Evolutionary conservation across 2,329 filamentous ascomycete genomes (phyloP).

Genomic region (Diaporthe sp.): DNA sequence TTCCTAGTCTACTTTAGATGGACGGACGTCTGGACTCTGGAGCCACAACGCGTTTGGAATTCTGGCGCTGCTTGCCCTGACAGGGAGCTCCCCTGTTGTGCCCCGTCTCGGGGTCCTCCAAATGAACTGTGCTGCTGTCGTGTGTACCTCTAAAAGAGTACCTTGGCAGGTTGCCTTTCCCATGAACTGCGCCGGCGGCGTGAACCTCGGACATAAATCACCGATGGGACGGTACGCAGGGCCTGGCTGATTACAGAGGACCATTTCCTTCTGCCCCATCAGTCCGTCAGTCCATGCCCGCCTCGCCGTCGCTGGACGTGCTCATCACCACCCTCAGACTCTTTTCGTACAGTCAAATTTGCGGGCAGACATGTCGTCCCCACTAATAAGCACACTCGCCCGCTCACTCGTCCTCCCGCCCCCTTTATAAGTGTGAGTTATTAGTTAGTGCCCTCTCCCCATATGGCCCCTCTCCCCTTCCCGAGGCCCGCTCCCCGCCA

Average conservation of each 20-base stretch:
- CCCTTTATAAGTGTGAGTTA: slow-evolving; percentile 7
- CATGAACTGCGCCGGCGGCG: background rate
- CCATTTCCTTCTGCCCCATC: slow-evolving; percentile 20
- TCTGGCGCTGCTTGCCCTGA: background rate
- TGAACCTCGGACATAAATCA: slow-evolving; percentile 11
- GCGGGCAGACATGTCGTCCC: slow-evolving; percentile 15
- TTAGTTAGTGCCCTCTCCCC: slow-evolving; percentile 8
- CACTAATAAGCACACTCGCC: background rate
- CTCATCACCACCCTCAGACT: slow-evolving; percentile 11
- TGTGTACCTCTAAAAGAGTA: background rate
- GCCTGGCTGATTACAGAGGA: slow-evolving; percentile 10
- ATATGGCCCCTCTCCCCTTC: background rate
- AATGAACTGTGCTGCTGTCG: slow-evolving; percentile 14
- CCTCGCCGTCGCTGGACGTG: slow-evolving; percentile 2
- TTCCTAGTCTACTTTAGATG: slow-evolving; percentile 27
- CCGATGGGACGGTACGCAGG: background rate
- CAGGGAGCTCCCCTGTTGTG: slow-evolving; percentile 18
- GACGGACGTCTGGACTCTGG: slow-evolving; percentile 31
- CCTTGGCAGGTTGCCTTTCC: slow-evolving; percentile 2
- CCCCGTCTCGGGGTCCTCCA: background rate
- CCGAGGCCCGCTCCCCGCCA: slow-evolving; percentile 15
- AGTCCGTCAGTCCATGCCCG: background rate
- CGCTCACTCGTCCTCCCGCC: slow-evolving; percentile 8
- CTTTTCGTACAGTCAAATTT: slow-evolving; percentile 31
- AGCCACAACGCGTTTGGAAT: slow-evolving; percentile 28